Conservation (phyloP, 2,329 filamentous ascomycete genomes). For the Saccharata proteae region DNA sequence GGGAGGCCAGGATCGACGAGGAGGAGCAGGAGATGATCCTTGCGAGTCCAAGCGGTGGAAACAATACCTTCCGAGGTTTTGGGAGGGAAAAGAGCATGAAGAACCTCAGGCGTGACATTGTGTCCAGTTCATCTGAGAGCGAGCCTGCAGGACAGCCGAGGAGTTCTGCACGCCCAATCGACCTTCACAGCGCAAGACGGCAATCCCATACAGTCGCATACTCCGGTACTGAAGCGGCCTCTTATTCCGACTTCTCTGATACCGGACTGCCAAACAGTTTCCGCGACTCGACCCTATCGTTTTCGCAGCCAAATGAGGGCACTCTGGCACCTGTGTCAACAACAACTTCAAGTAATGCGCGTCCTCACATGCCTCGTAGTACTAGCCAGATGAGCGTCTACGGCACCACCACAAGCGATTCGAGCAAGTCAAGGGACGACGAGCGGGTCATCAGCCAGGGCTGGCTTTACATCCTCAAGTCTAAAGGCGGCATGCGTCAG, state of each 20-base stretch:
- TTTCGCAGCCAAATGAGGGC: conserved; percentile 12
- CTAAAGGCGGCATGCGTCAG: conserved; percentile 70
- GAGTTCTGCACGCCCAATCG: conserved; percentile 16
- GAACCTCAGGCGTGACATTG: conserved; percentile 13
- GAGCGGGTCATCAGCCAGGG: conserved; percentile 93
- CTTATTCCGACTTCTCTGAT: conserved; percentile 81
- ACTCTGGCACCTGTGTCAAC: no score
- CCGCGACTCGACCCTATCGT: conserved; percentile 38
- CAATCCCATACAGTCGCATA: conserved; percentile 52
- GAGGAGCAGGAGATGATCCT: conserved; percentile 76
- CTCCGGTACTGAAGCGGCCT: conserved; percentile 56
- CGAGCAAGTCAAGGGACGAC: conserved; percentile 39
- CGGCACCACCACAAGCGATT: conserved; percentile 18
- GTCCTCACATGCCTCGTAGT: conserved; percentile 32
- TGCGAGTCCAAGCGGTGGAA: conserved; percentile 49
- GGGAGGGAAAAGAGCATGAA: conserved; percentile 18
- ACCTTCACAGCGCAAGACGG: conserved; percentile 33
- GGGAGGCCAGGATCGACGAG: conserved; percentile 72
- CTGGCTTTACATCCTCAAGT: conserved; percentile 73
- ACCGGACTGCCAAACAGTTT: conserved; percentile 29
- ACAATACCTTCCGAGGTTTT: conserved; percentile 33
- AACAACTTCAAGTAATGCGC: no score
- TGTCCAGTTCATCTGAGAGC: conserved; percentile 35
- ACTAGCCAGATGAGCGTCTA: conserved; percentile 49
- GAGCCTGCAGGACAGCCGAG: conserved; percentile 20